Evolutionary conservation across 2,329 filamentous ascomycete species (phyloP).

Genomic region (Emmonsiellopsis sp.): DNA sequence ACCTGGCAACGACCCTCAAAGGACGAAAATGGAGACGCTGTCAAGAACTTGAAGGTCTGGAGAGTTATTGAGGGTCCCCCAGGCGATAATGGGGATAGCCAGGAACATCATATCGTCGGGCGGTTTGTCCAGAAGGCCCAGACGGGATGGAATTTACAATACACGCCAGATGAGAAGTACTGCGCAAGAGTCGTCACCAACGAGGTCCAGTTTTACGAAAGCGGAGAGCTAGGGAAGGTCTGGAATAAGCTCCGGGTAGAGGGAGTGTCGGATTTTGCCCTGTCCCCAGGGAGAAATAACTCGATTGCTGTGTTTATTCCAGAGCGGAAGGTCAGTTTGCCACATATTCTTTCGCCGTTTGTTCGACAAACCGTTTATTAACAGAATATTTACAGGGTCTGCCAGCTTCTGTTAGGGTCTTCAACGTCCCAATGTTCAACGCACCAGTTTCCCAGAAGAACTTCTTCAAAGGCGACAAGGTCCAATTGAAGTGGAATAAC

Average conservation of each 20-base stretch:
- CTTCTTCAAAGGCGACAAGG: slow-evolving; percentile 98
- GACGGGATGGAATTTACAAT: slow-evolving; percentile 95
- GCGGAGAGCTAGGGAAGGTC: slow-evolving; percentile 70
- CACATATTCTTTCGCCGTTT: background rate
- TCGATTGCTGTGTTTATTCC: slow-evolving; percentile 92
- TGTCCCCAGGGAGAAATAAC: slow-evolving; percentile 82
- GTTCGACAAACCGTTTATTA: slow-evolving; percentile 12
- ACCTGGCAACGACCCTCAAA: slow-evolving; percentile 93
- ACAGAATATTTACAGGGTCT: slow-evolving; percentile 55
- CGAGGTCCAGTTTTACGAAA: slow-evolving; percentile 95
- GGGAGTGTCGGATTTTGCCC: slow-evolving; percentile 78
- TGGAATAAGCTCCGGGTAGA: slow-evolving; percentile 96
- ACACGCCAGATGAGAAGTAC: slow-evolving; percentile 85
- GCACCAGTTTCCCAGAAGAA: slow-evolving; percentile 88
- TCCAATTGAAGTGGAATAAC: slow-evolving; percentile 96
- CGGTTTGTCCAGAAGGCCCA: slow-evolving; percentile 93
- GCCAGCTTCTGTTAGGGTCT: slow-evolving; percentile 89
- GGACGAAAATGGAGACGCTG: slow-evolving; percentile 85
- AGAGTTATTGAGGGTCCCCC: slow-evolving; percentile 62
- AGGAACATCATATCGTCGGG: slow-evolving; percentile 65
- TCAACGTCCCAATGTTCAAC: slow-evolving; percentile 80
- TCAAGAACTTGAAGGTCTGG: slow-evolving; percentile 97
- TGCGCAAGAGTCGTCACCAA: slow-evolving; percentile 93
- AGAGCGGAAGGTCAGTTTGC: slow-evolving; percentile 69
- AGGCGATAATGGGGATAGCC: slow-evolving; percentile 41